Percentiles rank a stretch among this genome's conserved stretches.
Evolutionary conservation across 805 yeast genomes (phyloP).

Genomic region (Candida krabiensis): DNA sequence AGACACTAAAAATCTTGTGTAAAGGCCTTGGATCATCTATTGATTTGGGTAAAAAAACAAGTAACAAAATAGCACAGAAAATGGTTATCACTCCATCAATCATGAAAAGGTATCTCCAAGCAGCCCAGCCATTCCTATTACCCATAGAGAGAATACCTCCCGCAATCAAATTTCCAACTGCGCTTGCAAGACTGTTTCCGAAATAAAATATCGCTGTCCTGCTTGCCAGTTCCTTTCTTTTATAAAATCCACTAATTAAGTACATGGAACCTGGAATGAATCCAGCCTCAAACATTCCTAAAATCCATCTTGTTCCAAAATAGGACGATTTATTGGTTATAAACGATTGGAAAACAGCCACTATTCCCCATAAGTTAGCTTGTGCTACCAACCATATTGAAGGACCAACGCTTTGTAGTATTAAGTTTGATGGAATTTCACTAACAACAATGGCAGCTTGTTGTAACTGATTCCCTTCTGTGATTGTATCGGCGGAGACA

Average conservation of each 20-base stretch:
- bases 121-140: constrained; percentile 27
- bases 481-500: constrained; percentile 40
- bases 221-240: constrained; percentile 53
- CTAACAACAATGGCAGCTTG: constrained; percentile 54
- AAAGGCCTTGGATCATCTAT: too few relatives aligned
- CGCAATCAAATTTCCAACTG: constrained; percentile 53
- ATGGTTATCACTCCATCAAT: constrained; percentile 42
- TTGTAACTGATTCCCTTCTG: constrained; percentile 47
- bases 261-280: constrained; percentile 61
- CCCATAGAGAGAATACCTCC: constrained; percentile 30
- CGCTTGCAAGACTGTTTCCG: constrained; percentile 58
- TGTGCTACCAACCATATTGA: constrained; percentile 44
- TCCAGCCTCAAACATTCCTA: constrained; percentile 63
- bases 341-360: constrained; percentile 38
- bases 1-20: too few relatives aligned
- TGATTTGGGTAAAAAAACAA: too few relatives aligned
- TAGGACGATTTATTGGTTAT: constrained; percentile 44
- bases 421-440: constrained; percentile 57
- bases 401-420: constrained; percentile 50
- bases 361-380: constrained; percentile 44
- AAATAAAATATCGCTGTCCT: constrained; percentile 61
- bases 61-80: constrained; percentile 38
- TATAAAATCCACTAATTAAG: constrained; percentile 55
- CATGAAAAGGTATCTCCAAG: constrained; percentile 52
- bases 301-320: constrained; percentile 58